Evolutionary conservation across 352 stramenopile species (phyloP), one percentile per base, ranked within the genome.

Genomic region (Phytopythium montanum): DNA sequence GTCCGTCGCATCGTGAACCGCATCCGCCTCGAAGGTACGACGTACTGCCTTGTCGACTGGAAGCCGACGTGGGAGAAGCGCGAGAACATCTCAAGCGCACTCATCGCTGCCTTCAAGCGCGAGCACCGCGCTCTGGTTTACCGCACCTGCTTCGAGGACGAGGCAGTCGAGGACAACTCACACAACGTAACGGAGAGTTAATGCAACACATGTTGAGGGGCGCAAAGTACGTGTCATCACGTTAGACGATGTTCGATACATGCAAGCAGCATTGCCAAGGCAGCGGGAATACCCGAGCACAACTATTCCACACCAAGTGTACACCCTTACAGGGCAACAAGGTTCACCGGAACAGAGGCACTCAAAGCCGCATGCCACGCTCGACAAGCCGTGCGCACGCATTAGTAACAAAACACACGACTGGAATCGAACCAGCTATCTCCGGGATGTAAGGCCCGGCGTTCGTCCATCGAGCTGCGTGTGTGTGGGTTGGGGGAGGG

Each of bases 41-140:
- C 33, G 12, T 70, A 66, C 19, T 77, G 55, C 56, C 39, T 73
- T 2, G 53, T 72, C 2, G 39, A 69, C 31, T 74, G 64, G 59
- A 36, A 65, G 42, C 59, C 61, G 5, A 63, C 53, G 1, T 61
- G 21, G 34, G 59, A 75, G 36, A 42, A 56, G 7, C n/a, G 16
- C 0, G 19, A 26, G 2, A 59, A 69, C 39, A 16, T 75, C 9
- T 23, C 45, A 14, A 10, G 44, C 3, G 29, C 4, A 13, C 9
- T 72, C 0, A 52, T 75, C 38, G 64, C 62, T 28, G 16, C n/a
- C 3, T 75, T 73, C 28, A 10, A 66, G 2, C 16, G 38, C 4
- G 56, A 68, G 46, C 54, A 45, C 12, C 63, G 59, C 19, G 34
- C 56, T 1, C 48, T 79, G 19, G 67, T 75, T 2, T 53, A 56